Evolutionary conservation across 495 filamentous ascomycete genomes (phyloP).

Genomic region (Hapsidospora chrysogenum): DNA sequence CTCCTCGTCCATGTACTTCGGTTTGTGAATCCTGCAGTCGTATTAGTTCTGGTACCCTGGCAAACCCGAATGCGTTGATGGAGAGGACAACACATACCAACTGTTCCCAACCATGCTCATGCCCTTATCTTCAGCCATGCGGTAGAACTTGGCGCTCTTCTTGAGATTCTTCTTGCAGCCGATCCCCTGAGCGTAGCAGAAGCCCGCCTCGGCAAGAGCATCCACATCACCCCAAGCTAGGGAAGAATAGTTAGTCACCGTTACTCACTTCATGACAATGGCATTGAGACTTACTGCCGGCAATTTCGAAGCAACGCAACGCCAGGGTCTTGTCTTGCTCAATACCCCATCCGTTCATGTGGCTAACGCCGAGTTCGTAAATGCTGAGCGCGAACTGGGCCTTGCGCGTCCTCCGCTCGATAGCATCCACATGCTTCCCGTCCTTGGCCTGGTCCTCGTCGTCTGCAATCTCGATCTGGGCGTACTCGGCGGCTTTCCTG

Average conservation of each 20-base stretch:
- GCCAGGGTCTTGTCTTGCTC: slow-evolving; percentile 81
- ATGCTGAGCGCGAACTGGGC: slow-evolving; percentile 89
- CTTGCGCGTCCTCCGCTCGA: slow-evolving; percentile 59
- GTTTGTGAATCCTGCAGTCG: slow-evolving; percentile 67
- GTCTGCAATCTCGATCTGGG: slow-evolving; percentile 63
- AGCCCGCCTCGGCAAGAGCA: slow-evolving; percentile 74
- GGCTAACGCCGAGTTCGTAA: slow-evolving; percentile 91
- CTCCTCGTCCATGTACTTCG: slow-evolving; percentile 64
- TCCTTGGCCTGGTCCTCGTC: slow-evolving; percentile 53
- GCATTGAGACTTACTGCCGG: slow-evolving; percentile 43
- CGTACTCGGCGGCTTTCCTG: slow-evolving; percentile 74
- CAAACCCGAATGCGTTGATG: no score
- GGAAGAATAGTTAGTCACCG: slow-evolving; percentile 7
- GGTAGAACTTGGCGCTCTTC: slow-evolving; percentile 83
- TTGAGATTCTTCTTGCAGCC: slow-evolving; percentile 91
- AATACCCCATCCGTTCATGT: slow-evolving; percentile 96
- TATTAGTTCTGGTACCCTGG: slow-evolving; percentile 5
- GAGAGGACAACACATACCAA: slow-evolving; percentile 47
- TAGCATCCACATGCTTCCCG: slow-evolving; percentile 41
- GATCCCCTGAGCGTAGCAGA: slow-evolving; percentile 73
- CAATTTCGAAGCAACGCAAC: slow-evolving; percentile 88
- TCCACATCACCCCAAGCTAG: slow-evolving; percentile 88
- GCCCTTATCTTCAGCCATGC: slow-evolving; percentile 77
- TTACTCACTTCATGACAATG: not conserved
- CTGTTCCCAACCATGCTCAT: slow-evolving; percentile 96